Evolutionary conservation across 129 eudicot species (phyloP).

Genomic region (Artemisia argyi): DNA sequence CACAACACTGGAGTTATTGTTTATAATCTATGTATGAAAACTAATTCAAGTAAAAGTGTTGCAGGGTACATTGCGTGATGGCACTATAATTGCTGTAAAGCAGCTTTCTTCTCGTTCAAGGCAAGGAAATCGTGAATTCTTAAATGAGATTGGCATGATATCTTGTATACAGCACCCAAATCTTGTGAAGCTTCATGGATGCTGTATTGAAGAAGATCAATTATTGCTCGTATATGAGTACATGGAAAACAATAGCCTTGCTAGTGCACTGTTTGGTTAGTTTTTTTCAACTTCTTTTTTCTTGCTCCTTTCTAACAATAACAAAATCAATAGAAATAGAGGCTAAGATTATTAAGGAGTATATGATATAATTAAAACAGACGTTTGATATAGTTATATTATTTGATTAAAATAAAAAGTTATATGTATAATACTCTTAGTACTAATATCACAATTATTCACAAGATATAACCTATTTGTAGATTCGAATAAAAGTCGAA

Average conservation of each 20-base stretch:
- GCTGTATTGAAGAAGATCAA: constrained; percentile 47
- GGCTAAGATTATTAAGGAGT: too few relatives aligned
- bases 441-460: background rate
- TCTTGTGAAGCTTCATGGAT: constrained; percentile 49
- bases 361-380: too few relatives aligned
- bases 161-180: constrained; percentile 48
- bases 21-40: constrained; percentile 7
- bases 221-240: constrained; percentile 48
- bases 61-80: constrained; percentile 44
- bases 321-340: too few relatives aligned
- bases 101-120: constrained; percentile 45
- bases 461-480: background rate
- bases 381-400: too few relatives aligned
- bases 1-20: background rate
- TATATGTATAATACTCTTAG: too few relatives aligned
- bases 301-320: background rate
- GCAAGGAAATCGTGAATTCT: constrained; percentile 48
- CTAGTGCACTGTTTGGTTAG: constrained; percentile 47
- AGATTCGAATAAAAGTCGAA: constrained; percentile 23
- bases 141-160: constrained; percentile 45
- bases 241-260: constrained; percentile 52
- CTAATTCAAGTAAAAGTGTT: constrained; percentile 7
- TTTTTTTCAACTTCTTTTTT: background rate
- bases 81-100: constrained; percentile 47
- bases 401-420: too few relatives aligned